Evolutionary conservation across 148 eudicot genomes (phyloP), one percentile per base, ranked within the genome.

Genomic region (Camellia sinensis): DNA sequence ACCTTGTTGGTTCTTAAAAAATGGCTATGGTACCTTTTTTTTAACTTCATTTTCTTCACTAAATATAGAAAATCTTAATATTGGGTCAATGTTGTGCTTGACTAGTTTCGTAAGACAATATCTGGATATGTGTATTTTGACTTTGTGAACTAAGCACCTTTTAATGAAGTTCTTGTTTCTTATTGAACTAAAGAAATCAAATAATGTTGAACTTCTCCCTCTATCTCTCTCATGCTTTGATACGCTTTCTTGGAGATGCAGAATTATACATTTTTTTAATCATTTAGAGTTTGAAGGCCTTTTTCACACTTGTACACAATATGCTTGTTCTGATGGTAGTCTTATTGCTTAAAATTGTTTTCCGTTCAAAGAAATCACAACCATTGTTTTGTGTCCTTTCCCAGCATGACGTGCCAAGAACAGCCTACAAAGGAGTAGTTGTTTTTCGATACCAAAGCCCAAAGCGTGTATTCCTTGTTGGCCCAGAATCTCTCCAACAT

Each of bases 371-470:
- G 60, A 53, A 71, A 11, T 62, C 43, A 12, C 3, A 0, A 40
- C 5, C 14, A 7, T 18, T 41, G 15, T 60, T 67, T 22, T 50
- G 22, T 68, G 60, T 78, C 19, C 60, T 41, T 73, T 79, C 69
- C 52, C 90, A 93, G 99, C 98, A 96, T 88, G 98, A 97, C 72
- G 80, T 93, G 70, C 99, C 99, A 29, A 87, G 99, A 85, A 83
- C 99, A 73, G 95, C 97, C 80, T 96, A 92, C 85, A 91, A 96
- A 88, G 99, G 97, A 63, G 89, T 92, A 14, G 97, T 92, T 6
- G 97, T 93, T 67, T 95, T 95, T 86, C 89, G 98, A 70, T 83
- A 75, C 61, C 10, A 85, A 76, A 88, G 83, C 74, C 68, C 85
- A 71, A 86, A 86, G 65, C 94, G 96, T 61, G 90, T 95, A 61